A percentile compares a stretch with the other conserved stretches of the same genome.
These are phyloP conservation scores for Trichophyton equinum DNA, from an alignment of 2,329 filamentous ascomycete genomes.

Conservation along the genomic window DNA sequence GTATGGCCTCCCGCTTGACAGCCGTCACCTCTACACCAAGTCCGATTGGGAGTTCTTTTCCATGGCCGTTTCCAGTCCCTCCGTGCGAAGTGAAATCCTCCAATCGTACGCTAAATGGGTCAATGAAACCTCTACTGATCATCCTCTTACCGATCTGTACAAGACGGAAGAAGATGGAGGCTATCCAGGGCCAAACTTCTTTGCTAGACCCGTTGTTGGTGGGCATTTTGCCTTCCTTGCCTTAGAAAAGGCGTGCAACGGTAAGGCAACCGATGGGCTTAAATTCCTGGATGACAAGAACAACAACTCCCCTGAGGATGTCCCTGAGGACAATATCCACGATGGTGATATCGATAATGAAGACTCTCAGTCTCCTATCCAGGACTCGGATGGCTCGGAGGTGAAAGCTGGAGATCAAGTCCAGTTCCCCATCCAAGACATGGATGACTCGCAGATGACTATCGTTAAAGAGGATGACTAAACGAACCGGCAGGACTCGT, in stretches of 20 bases:
- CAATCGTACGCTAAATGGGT: conserved; percentile 66
- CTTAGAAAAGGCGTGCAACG: conserved; percentile 66
- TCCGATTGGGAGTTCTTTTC: conserved; percentile 88
- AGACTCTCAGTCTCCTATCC: background rate
- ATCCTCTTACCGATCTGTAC: conserved; percentile 70
- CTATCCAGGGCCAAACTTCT: conserved; percentile 64
- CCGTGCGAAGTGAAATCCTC: conserved; percentile 58
- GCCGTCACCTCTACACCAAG: conserved; percentile 72
- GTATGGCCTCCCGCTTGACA: conserved; percentile 73
- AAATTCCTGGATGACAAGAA: conserved; percentile 29
- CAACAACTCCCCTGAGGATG: conserved; percentile 7
- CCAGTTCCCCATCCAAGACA: background rate
- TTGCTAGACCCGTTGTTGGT: conserved; percentile 70
- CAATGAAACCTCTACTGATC: conserved; percentile 67
- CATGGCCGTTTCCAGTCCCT: conserved; percentile 59
- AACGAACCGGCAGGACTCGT: background rate
- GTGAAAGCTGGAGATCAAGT: conserved; percentile 2
- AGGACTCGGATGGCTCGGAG: conserved; percentile 3
- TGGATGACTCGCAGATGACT: background rate
- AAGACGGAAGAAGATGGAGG: conserved; percentile 64
- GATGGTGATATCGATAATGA: background rate
- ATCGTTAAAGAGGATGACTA: background rate
- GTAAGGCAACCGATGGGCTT: conserved; percentile 49
- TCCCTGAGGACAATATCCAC: background rate
- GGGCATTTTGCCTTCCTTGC: conserved; percentile 77